A percentile compares a stretch with the other conserved stretches of the same genome.
Conservation (phyloP, 768 basidiomycete genomes). For the Xerocomus potaroensis region DNA sequence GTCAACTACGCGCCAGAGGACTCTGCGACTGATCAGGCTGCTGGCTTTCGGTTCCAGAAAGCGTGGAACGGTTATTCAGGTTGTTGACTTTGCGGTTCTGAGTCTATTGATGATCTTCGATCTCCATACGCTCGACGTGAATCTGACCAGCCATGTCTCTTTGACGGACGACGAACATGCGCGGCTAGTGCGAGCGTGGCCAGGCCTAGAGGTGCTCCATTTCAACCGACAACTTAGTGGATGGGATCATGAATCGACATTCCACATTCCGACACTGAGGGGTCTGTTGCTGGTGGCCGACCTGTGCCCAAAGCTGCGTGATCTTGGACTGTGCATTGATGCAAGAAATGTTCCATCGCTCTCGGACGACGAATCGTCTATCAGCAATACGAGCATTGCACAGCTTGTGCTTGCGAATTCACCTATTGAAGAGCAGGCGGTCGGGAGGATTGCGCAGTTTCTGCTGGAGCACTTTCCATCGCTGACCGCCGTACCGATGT, state of each 20-base stretch:
- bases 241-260: too few relatives aligned
- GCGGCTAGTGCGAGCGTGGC: background rate
- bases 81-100: background rate
- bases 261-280: background rate
- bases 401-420: background rate
- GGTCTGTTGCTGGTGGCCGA: background rate
- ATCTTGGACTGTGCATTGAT: background rate
- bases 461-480: background rate
- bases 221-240: background rate
- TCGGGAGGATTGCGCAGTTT: background rate
- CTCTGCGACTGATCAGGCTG: background rate
- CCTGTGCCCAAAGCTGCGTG: background rate
- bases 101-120: background rate
- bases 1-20: background rate
- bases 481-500: background rate
- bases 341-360: background rate
- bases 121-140: background rate
- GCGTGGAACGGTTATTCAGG: too few relatives aligned
- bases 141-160: background rate
- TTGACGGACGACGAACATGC: background rate
- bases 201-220: background rate
- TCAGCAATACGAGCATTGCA: background rate
- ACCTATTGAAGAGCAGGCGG: background rate
- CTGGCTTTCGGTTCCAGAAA: background rate
- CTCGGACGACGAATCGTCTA: background rate